A percentile compares a stretch with the other conserved stretches of the same genome.
phyloP scores from a whole-genome alignment of 2,329 filamentous ascomycete species.

The Pyrenophora seminiperda region DNA sequence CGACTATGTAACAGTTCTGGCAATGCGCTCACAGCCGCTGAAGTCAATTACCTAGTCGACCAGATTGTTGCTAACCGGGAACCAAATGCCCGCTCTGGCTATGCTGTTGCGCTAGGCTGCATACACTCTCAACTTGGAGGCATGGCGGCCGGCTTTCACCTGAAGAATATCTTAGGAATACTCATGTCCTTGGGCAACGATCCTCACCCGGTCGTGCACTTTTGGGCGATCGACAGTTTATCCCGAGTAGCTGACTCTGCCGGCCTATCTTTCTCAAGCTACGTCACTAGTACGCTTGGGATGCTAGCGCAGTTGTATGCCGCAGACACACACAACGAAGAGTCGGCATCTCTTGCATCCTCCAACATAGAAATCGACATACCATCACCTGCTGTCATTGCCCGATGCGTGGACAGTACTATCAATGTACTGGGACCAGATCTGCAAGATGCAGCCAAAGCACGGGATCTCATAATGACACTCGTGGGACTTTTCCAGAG shows the following conservation, averaged over 20 bases:
- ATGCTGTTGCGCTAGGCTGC: slow-evolving; percentile 87
- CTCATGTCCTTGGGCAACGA: slow-evolving; percentile 98
- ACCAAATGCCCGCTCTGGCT: slow-evolving; percentile 89
- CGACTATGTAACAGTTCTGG: slow-evolving; percentile 84
- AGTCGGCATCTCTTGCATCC: slow-evolving; percentile 76
- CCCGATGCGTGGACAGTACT: slow-evolving; percentile 88
- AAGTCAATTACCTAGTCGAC: slow-evolving; percentile 91
- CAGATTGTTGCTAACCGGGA: slow-evolving; percentile 94
- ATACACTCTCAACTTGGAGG: slow-evolving; percentile 96
- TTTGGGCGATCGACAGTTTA: slow-evolving; percentile 91
- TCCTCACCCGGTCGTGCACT: slow-evolving; percentile 92
- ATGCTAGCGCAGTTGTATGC: slow-evolving; percentile 95
- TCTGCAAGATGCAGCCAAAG: slow-evolving; percentile 87
- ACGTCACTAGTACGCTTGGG: slow-evolving; percentile 86
- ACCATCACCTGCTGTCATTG: slow-evolving; percentile 80
- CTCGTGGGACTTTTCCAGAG: slow-evolving; percentile 82
- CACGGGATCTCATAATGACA: slow-evolving; percentile 88
- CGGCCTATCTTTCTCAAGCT: slow-evolving; percentile 87
- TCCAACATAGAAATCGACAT: slow-evolving; percentile 90
- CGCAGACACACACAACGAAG: slow-evolving; percentile 86
- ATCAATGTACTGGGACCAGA: slow-evolving; percentile 97
- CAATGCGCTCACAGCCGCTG: slow-evolving; percentile 83
- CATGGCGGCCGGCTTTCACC: slow-evolving; percentile 94
- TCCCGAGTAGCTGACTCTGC: slow-evolving; percentile 88
- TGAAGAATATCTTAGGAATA: slow-evolving; percentile 97